Base-by-base conservation (phyloP, 2,329 filamentous ascomycete species). In the Gremmenia infestans region DNA sequence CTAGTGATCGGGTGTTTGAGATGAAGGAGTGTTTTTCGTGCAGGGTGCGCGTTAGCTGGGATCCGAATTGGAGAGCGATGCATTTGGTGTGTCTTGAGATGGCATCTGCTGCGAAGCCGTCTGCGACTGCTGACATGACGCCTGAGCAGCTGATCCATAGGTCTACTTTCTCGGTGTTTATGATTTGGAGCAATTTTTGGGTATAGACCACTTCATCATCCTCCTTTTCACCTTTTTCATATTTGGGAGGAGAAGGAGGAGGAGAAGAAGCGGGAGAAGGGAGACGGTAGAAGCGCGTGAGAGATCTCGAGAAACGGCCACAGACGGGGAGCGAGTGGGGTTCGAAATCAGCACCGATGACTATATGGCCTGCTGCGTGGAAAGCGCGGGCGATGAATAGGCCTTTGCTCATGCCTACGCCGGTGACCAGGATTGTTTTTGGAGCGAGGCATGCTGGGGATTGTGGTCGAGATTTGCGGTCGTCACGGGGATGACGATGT, bases 71-170 rank as follows among this genome's bases (percentile, higher is more conserved):
- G 2, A 91, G 76, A 3, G 80, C 85, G 59, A 75, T 80, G 65
- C 86, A 88, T 1, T 61, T 61, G 0, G 83, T 85, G 36, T 77
- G 73, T 14, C 73, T 71, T 62, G 88, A 82, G 17, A 89, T 72
- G 2, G 77, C 72, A 55, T 87, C 80, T 59, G 83, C 85, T 1
- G 85, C 85, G 37, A 79, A 70, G 0, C 82, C 87, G 67, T 91
- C 88, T 64, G 88, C 83, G 12, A 86, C 70, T 0, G 83, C 84
- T 0, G 80, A 82, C 1, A 80, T 77, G 8, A 87, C 82, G n/a
- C 83, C 85, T 0, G 87, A 89, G 63, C 87, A 89, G 19, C 82
- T 85, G 3, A 91, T 81, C 87, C 88, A 92, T 3, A 91, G 71
- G 54, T 89, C 81, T 4, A 89, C 78, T 0, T 77, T 74, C 60